Conservation (phyloP, 495 filamentous ascomycete species). For the Penicillium robsamsonii region DNA sequence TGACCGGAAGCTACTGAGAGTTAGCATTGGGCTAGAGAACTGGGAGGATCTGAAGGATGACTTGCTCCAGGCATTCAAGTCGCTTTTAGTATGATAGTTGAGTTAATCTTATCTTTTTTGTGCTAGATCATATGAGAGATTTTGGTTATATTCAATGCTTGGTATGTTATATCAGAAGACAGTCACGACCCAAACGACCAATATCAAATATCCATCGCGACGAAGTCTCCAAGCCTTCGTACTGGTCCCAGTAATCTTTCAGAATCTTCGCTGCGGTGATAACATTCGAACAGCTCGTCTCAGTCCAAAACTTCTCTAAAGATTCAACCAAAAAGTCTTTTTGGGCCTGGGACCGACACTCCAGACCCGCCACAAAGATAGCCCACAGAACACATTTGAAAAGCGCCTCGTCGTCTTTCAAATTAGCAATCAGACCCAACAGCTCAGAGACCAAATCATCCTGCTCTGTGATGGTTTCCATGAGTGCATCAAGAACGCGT, state of each 20-base stretch:
- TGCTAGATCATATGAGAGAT: conserved; percentile 1
- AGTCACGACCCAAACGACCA: conserved; percentile 36
- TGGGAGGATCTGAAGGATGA: conserved; percentile 78
- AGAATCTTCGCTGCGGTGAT: conserved; percentile 35
- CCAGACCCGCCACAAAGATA: conserved; percentile 55
- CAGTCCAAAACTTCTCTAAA: conserved; percentile 37
- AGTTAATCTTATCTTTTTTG: neutral
- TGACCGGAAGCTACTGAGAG: conserved; percentile 65
- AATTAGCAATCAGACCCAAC: conserved; percentile 38
- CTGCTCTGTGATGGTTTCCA: conserved; percentile 11
- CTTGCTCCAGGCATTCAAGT: conserved; percentile 59
- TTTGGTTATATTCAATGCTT: neutral
- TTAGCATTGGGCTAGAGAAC: conserved; percentile 77
- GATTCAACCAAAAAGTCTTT: conserved; percentile 28
- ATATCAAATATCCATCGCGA: conserved; percentile 42
- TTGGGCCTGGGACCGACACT: conserved; percentile 33
- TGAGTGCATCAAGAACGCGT: conserved; percentile 33
- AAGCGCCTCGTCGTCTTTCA: conserved; percentile 44
- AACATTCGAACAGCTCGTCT: conserved; percentile 40
- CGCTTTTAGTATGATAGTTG: conserved; percentile 7
- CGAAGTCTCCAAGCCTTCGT: conserved; percentile 6
- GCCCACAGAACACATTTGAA: conserved; percentile 61
- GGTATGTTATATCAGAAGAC: conserved; percentile 36
- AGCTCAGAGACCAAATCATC: conserved; percentile 44
- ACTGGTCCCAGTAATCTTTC: conserved; percentile 29